A percentile compares a stretch with the other conserved stretches of the same genome.
phyloP scores from a whole-genome alignment of 805 yeast species.

The Cyberlindnera samutprakarnensis region DNA sequence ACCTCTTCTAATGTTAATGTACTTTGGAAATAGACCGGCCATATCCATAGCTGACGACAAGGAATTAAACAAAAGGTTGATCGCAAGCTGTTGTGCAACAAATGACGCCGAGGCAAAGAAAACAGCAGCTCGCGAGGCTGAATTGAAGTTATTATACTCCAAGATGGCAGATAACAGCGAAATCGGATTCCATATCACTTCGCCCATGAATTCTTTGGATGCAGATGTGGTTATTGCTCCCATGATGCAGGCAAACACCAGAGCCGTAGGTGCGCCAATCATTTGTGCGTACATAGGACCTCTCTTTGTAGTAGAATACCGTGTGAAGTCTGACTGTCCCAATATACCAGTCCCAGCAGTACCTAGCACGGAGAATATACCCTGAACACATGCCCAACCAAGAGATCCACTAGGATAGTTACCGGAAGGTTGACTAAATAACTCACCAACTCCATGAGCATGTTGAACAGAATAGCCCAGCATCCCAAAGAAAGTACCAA shows the following conservation, averaged over 20 bases:
- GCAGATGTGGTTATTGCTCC: conserved; percentile 26
- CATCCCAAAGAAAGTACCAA: conserved; percentile 25
- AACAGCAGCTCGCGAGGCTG: conserved; percentile 24
- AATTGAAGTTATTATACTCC: conserved; percentile 15
- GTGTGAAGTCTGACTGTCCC: conserved; percentile 27
- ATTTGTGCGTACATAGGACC: conserved; percentile 22
- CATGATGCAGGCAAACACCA: conserved; percentile 25
- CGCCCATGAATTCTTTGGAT: conserved; percentile 21
- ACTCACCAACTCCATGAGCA: conserved; percentile 22
- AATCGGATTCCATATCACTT: conserved; percentile 25
- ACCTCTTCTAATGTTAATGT: conserved; percentile 29
- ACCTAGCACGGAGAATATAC: conserved; percentile 22
- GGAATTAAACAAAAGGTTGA: conserved; percentile 23
- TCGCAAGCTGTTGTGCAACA: conserved; percentile 24
- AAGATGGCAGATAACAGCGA: conserved; percentile 14
- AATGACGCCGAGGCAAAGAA: conserved; percentile 25
- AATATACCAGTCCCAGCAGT: conserved; percentile 24
- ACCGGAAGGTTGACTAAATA: conserved; percentile 9
- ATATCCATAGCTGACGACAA: conserved; percentile 21
- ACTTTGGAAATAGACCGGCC: conserved; percentile 19
- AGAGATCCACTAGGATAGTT: conserved; percentile 6
- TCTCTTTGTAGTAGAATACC: conserved; percentile 22
- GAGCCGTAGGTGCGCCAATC: conserved; percentile 20
- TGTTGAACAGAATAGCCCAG: conserved; percentile 23
- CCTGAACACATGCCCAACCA: conserved; percentile 25